Evolutionary conservation across 139 green algal species (phyloP).

Genomic region (Closterium sp.): DNA sequence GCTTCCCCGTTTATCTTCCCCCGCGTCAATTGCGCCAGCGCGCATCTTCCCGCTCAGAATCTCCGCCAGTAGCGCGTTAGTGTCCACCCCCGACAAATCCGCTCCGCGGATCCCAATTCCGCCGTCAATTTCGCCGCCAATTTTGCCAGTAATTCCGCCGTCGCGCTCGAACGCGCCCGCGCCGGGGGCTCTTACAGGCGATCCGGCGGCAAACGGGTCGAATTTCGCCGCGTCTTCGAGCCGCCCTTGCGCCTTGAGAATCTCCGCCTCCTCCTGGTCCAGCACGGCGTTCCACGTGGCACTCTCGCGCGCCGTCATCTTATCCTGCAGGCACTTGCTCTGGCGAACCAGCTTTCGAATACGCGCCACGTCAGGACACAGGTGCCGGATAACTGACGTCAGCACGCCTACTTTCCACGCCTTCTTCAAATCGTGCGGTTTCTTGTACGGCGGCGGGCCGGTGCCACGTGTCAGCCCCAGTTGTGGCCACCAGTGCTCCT

Average conservation of each 20-base stretch:
- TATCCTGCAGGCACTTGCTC: conserved; percentile 49
- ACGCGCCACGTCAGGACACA: conserved; percentile 48
- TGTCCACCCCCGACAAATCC: not conserved
- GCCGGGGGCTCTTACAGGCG: not conserved
- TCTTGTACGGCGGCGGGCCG: conserved; percentile 42
- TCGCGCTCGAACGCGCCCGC: not conserved
- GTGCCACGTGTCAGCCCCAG: conserved; percentile 27
- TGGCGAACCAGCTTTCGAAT: conserved; percentile 45
- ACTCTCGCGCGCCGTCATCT: conserved; percentile 52
- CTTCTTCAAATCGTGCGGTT: conserved; percentile 52
- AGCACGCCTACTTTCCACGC: conserved; percentile 51
- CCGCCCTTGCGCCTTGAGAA: not conserved
- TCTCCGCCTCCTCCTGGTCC: conserved; percentile 36
- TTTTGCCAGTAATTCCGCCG: not conserved
- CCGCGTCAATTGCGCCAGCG: not conserved
- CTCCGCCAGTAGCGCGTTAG: not conserved
- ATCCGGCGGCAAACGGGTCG: not conserved
- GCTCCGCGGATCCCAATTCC: not conserved
- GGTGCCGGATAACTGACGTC: conserved; percentile 50
- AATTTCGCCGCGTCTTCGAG: not conserved
- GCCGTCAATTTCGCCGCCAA: not conserved
- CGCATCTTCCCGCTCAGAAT: not conserved
- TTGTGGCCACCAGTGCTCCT: conserved; percentile 47
- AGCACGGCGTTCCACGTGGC: conserved; percentile 50
- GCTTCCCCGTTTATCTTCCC: not conserved